Conservation (phyloP, 106 monocot species). For the Dendrobium huoshanense region DNA sequence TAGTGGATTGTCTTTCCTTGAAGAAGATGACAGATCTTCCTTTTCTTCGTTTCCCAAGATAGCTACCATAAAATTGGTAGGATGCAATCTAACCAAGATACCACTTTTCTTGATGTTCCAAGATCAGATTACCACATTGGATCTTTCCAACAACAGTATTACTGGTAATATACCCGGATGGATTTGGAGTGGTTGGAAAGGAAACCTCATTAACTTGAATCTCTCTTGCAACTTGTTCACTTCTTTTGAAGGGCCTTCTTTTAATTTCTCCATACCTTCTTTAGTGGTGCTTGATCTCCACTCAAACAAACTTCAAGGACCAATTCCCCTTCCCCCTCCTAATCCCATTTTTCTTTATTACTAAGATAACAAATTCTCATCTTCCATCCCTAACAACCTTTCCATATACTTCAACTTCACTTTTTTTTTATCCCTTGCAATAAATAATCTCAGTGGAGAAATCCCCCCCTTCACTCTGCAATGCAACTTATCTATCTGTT, state of each 20-base stretch:
- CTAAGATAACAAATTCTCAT: conserved; percentile 56
- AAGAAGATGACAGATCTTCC: background rate
- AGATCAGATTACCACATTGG: conserved; percentile 18
- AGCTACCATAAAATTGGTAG: conserved; percentile 26
- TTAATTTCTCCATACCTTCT: background rate
- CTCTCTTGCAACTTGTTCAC: conserved; percentile 61
- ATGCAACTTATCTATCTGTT: conserved; percentile 30
- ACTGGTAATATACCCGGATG: conserved; percentile 57
- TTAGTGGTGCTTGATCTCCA: conserved; percentile 43
- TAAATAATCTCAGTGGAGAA: conserved; percentile 38
- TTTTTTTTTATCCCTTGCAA: conserved; percentile 42
- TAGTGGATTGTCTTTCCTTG: conserved; percentile 30
- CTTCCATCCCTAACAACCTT: conserved; percentile 36
- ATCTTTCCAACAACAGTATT: conserved; percentile 61
- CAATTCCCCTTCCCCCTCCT: conserved; percentile 39
- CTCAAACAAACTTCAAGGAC: conserved; percentile 50
- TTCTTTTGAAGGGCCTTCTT: conserved; percentile 23
- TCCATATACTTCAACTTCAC: conserved; percentile 19
- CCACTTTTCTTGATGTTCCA: conserved; percentile 44
- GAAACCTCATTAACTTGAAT: conserved; percentile 25
- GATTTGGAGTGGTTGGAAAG: conserved; percentile 46
- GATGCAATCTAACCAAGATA: conserved; percentile 43
- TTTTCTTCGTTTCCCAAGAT: conserved; percentile 23
- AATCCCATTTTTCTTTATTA: conserved; percentile 40
- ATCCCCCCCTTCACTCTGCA: conserved; percentile 63